These are phyloP conservation scores for Yueomyces sp. DNA, from an alignment of 1,139 yeast species.

Conservation along the genomic window DNA sequence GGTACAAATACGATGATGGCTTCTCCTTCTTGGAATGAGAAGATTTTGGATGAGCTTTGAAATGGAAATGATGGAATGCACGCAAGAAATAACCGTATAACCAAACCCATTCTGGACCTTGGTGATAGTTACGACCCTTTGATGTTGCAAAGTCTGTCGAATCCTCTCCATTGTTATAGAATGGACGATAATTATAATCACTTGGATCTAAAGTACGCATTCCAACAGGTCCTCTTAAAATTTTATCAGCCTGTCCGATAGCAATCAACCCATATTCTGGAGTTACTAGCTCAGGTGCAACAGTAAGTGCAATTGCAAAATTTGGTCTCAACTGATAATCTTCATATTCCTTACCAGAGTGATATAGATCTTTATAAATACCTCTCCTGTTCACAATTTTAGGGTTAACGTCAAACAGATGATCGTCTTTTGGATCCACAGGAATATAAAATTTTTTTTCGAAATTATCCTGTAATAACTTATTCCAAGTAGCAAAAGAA, in stretches of 20 bases:
- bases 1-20: conserved; percentile 31
- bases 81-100: conserved; percentile 75
- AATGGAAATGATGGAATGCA: conserved; percentile 51
- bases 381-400: conserved; percentile 76
- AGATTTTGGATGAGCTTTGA: conserved; percentile 24
- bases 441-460: conserved; percentile 76
- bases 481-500: conserved; percentile 55
- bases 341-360: conserved; percentile 76
- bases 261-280: conserved; percentile 49
- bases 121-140: conserved; percentile 93
- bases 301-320: conserved; percentile 83
- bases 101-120: conserved; percentile 99
- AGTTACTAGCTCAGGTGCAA: conserved; percentile 83
- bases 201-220: conserved; percentile 86
- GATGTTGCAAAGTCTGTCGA: conserved; percentile 81
- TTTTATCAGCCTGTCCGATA: conserved; percentile 54
- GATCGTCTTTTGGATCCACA: conserved; percentile 40
- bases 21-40: conserved; percentile 19
- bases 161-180: conserved; percentile 72
- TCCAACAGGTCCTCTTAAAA: conserved; percentile 80
- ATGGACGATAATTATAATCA: conserved; percentile 84
- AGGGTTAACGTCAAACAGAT: conserved; percentile 46
- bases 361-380: conserved; percentile 76
- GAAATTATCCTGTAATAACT: conserved; percentile 54
- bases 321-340: conserved; percentile 91